Conservation (phyloP, 192 early-diverging fungal genomes). For the Lobosporangium transversale region DNA sequence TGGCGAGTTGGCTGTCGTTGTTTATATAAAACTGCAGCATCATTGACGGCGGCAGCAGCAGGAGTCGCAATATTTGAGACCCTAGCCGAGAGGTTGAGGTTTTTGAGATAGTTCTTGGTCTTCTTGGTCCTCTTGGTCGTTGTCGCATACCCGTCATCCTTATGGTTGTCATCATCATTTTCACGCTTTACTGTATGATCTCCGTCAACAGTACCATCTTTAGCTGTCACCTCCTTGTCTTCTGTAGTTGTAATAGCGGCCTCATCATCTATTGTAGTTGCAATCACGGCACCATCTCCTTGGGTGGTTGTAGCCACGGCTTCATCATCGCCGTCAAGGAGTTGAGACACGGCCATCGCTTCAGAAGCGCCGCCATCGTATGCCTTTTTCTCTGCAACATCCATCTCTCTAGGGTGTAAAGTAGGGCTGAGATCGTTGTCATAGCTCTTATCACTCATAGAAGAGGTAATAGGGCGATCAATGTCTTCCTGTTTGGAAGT, state of each 20-base stretch:
- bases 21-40: constrained; percentile 8
- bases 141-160: neutral
- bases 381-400: neutral
- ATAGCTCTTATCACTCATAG: neutral
- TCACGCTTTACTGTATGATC: neutral
- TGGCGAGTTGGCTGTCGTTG: neutral
- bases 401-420: too few relatives aligned
- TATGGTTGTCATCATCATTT: neutral
- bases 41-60: neutral
- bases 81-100: neutral
- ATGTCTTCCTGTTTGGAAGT: neutral
- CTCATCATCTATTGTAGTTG: neutral
- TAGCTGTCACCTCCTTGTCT: neutral
- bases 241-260: neutral
- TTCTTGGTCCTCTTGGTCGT: neutral
- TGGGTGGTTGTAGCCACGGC: neutral
- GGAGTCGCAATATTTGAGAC: neutral
- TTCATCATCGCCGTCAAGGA: neutral
- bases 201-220: neutral
- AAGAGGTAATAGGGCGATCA: neutral
- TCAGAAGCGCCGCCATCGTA: neutral
- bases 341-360: neutral
- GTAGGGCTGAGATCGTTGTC: too few relatives aligned
- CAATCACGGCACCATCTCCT: neutral
- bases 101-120: neutral